phyloP scores from a whole-genome alignment of 768 basidiomycete genomes.

The Termitomyces sp. region DNA sequence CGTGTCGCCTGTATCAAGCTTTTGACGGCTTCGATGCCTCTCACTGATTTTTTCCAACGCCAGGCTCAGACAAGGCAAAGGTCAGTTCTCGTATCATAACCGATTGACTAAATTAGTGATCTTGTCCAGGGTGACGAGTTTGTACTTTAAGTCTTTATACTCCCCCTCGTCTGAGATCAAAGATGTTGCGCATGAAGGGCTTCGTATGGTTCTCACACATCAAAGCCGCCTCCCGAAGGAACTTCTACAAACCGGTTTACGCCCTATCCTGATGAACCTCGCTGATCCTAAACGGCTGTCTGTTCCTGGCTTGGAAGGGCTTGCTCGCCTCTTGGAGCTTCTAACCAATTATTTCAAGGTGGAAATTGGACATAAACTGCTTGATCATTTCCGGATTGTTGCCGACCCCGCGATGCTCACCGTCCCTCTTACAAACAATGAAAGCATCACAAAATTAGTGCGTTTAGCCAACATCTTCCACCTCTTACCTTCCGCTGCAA shows the following conservation, averaged over 20 bases:
- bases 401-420: conserved; percentile 85
- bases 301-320: conserved; percentile 86
- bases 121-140: conserved; percentile 73
- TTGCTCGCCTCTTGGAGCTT: conserved; percentile 89
- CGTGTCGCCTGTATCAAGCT: conserved; percentile 93
- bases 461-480: conserved; percentile 98
- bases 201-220: conserved; percentile 82
- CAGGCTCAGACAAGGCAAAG: conserved; percentile 82
- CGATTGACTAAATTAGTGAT: neutral
- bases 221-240: conserved; percentile 94
- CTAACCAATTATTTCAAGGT: conserved; percentile 99
- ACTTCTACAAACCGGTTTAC: conserved; percentile 88
- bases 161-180: conserved; percentile 89
- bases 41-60: conserved; percentile 88
- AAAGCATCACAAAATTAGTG: conserved; percentile 88
- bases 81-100: conserved; percentile 33
- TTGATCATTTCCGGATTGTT: conserved; percentile 93
- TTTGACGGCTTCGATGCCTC: conserved; percentile 89
- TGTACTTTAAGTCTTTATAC: conserved; percentile 98
- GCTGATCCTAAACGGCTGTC: conserved; percentile 94
- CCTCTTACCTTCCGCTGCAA: conserved; percentile 88
- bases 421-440: conserved; percentile 80
- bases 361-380: conserved; percentile 94
- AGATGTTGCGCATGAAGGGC: conserved; percentile 90
- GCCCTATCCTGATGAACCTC: conserved; percentile 96